Evolutionary conservation across 2,329 filamentous ascomycete species (phyloP).

Genomic region (Nothophaeocryptopus gaeumannii): DNA sequence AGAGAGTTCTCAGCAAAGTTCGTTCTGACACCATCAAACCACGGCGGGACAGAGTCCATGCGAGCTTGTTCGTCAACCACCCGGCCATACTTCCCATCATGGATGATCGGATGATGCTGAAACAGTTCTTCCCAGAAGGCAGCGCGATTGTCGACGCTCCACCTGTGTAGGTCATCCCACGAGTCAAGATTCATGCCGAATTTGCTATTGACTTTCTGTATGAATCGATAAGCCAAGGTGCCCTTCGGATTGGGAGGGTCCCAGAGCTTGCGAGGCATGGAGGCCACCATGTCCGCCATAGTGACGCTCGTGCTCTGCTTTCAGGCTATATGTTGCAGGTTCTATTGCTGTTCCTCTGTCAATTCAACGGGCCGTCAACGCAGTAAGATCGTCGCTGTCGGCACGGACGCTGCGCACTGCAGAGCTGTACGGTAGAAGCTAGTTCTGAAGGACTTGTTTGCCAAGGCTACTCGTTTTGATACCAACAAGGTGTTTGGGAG

Average conservation of each 20-base stretch:
- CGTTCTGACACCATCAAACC: constrained; percentile 71
- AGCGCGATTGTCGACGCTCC: constrained; percentile 60
- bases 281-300: constrained; percentile 13
- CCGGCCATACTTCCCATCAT: constrained; percentile 52
- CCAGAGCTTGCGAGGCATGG: constrained; percentile 47
- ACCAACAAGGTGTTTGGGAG: too few species aligned
- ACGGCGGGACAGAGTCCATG: constrained; percentile 69
- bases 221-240: constrained; percentile 66
- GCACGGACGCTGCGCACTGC: too few species aligned
- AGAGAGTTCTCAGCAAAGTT: constrained; percentile 82
- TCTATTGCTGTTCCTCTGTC: too few species aligned
- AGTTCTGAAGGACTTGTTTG: too few species aligned
- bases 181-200: constrained; percentile 59
- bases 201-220: constrained; percentile 61
- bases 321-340: too few species aligned
- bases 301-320: background rate
- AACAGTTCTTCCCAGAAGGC: constrained; percentile 68
- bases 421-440: too few species aligned
- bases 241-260: constrained; percentile 37
- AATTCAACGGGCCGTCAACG: too few species aligned
- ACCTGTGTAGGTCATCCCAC: constrained; percentile 68
- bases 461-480: too few species aligned
- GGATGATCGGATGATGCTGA: constrained; percentile 58
- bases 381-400: too few species aligned
- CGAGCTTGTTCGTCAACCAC: constrained; percentile 67